Evolutionary conservation across 2,329 filamentous ascomycete species (phyloP), one percentile per base, ranked within the genome.

Genomic region (Podosphaera xanthii): DNA sequence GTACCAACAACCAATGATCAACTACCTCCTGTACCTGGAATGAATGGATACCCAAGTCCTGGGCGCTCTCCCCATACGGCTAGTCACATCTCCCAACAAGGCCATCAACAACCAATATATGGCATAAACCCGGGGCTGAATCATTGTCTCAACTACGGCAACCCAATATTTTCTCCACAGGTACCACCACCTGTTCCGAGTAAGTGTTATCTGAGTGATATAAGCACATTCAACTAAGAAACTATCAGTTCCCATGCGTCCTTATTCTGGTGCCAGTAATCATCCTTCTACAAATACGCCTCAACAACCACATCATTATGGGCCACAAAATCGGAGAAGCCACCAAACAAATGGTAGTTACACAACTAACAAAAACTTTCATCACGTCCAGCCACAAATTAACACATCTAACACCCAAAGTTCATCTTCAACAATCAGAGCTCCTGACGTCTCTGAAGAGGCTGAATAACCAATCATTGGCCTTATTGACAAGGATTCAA

Each of bases 31-130:
- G 77, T 81, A 59, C 80, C 84, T 30, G 86, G 80, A 50, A 76
- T 80, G 6, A 86, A 83, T 65, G 87, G 88, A 14, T 95, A 87
- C 67, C 86, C 88, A n/a, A 96, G 91, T 69, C 91, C 91, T 0
- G 83, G 87, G 60, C 81, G 89, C 55, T 82, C 83, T 35, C 87
- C 92, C 10, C 84, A 87, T 1, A 97, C 97, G 91, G 86, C 84
- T 67, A 90, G 90, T 64, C 88, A 95, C 72, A 87, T 87, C 59
- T 96, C 90, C 35, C 91, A 96, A 67, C 90, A 94, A 70, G 89
- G 90, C 48, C 88, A 94, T 69, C 75, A 76, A 60, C 75, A 76
- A 55, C 65, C 74, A 66, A 80, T 75, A 72, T 90, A 79, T 75
- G 85, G 61, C 33, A 87, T 90, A 83, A 86, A 83, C 66, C 84